These are phyloP conservation scores for Blastobotrys malaysiensis DNA, from an alignment of 1,139 yeast species.

Conservation along the genomic window DNA sequence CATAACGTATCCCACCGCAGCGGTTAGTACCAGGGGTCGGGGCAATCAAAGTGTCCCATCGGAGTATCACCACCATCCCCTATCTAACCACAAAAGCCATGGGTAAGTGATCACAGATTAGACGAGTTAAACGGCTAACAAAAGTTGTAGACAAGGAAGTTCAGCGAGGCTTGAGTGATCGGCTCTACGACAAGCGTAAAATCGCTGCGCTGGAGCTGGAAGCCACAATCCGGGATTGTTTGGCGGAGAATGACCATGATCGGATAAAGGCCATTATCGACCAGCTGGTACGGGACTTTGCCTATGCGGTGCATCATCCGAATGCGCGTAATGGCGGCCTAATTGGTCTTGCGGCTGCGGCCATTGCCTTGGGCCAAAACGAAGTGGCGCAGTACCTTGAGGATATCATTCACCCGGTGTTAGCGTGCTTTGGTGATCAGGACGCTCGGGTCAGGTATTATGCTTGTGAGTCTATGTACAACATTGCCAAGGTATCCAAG, in stretches of 20 bases:
- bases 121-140: not conserved
- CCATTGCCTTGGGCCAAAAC: slow-evolving; percentile 68
- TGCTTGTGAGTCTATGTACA: slow-evolving; percentile 94
- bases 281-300: slow-evolving; percentile 62
- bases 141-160: slow-evolving; percentile 54
- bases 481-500: slow-evolving; percentile 93
- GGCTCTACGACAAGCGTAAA: slow-evolving; percentile 89
- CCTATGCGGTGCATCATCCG: slow-evolving; percentile 72
- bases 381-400: slow-evolving; percentile 72
- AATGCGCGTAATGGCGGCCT: slow-evolving; percentile 72
- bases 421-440: slow-evolving; percentile 94
- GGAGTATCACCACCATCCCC: not conserved
- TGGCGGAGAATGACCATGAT: slow-evolving; percentile 61
- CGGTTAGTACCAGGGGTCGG: not conserved
- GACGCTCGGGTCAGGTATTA: slow-evolving; percentile 94
- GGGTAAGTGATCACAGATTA: slow-evolving; percentile 5
- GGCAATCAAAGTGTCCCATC: not conserved
- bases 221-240: slow-evolving; percentile 64
- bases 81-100: not conserved
- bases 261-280: slow-evolving; percentile 64
- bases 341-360: slow-evolving; percentile 72
- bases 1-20: no score
- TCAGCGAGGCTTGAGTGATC: slow-evolving; percentile 79
- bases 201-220: slow-evolving; percentile 92
- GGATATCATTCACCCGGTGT: slow-evolving; percentile 84